Base-by-base conservation (phyloP, 495 filamentous ascomycete genomes). In the Annulohypoxylon bovei region DNA sequence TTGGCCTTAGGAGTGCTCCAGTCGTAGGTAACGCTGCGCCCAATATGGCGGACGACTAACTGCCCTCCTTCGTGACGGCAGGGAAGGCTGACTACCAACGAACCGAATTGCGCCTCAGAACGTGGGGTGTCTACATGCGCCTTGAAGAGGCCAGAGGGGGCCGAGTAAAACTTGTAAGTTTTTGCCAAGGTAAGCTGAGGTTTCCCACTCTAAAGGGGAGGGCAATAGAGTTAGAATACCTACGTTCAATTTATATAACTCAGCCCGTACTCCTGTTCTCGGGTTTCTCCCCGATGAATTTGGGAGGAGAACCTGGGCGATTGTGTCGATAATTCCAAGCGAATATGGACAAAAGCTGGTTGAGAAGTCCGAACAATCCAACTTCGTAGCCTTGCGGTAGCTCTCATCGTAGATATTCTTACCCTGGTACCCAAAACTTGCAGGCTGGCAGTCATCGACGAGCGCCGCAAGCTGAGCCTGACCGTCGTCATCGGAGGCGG, bases 231-330 rank as follows among this genome's bases (percentile, higher is more conserved):
- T 11, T 47, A 0, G 16, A 11, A 37, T 52, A 74, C 79, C 53
- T 28, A 85, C 84, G 71, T 89, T 89, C 12, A 89, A 72, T 67
- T 88, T 88, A 75, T 88, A 88, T 1, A 88, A 71, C 73, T 88
- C 84, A 0, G 83, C 82, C 6, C 20, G 65, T 4, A 86, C 71
- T 6, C 69, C 76, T 1, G 46, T 20, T 1, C 56, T 65, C 14
- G 70, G 52, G 1, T 65, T 44, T 28, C 32, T 40, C 0, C 56
- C 33, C 9, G 18, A 23, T 16, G 81, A 67, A 16, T 71, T 77
- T 0, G 85, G 86, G 16, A 87, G 71, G 7, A 90, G 78, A 2
- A 77, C 53, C 52, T 87, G 81, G 8, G 82, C 73, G 30, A 89
- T 73, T 0, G 74, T 70, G 27, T 88, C 81, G 6, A 89, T 59